A percentile compares a stretch with the other conserved stretches of the same genome.
Evolutionary conservation across 139 green algal genomes (phyloP).

Genomic region (Pleodorina starrii): DNA sequence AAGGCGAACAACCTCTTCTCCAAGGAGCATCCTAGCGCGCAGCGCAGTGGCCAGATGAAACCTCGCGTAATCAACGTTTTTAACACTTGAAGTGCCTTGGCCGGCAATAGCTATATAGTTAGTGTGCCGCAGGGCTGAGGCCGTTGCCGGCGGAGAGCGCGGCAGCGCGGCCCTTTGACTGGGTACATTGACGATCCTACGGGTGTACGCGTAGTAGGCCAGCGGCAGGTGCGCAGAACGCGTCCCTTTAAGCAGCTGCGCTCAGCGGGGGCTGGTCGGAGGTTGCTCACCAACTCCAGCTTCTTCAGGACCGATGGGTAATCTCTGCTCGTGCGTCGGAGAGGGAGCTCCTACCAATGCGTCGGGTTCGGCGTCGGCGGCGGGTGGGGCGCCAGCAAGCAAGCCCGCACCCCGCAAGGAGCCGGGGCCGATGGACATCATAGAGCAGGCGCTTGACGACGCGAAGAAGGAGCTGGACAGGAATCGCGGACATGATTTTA

Average conservation of each 20-base stretch:
- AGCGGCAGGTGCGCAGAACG: not conserved
- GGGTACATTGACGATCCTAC: not conserved
- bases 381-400: not conserved
- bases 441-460: constrained; percentile 54
- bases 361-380: not conserved
- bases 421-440: constrained; percentile 49
- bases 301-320: constrained; percentile 13
- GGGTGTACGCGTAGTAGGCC: not conserved
- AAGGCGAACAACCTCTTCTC: not conserved
- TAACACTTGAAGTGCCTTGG: not conserved
- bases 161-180: not conserved
- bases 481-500: constrained; percentile 43
- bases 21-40: not conserved
- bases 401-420: constrained; percentile 37
- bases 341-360: not conserved
- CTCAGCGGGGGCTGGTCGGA: constrained; percentile 9
- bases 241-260: not conserved
- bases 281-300: not conserved
- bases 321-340: constrained; percentile 30
- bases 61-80: not conserved
- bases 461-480: constrained; percentile 61
- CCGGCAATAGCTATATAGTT: not conserved
- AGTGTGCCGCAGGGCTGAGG: not conserved
- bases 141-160: not conserved
- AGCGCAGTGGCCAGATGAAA: constrained; percentile 4